phyloP scores from a whole-genome alignment of 169 alveolate species.

The Eimeria praecox region DNA sequence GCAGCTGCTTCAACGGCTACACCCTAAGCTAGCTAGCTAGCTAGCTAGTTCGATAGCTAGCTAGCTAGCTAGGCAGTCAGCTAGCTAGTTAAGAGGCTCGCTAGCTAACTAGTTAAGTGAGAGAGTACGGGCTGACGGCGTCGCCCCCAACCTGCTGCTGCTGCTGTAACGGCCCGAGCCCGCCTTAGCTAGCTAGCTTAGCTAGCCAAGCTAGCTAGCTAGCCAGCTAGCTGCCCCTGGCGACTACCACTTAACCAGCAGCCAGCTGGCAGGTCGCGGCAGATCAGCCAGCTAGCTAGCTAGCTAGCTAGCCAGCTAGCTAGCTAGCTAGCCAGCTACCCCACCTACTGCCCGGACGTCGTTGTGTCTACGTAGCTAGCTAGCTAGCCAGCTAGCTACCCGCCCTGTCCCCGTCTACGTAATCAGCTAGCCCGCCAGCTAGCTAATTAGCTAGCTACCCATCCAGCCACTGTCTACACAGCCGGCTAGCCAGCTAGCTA shows the following conservation, averaged over 20 bases:
- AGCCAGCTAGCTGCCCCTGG: neutral
- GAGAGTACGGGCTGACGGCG: no score
- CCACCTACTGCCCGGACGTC: no score
- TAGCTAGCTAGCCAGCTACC: neutral
- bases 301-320: neutral
- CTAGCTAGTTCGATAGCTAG: neutral
- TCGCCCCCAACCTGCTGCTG: no score
- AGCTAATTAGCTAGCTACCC: neutral
- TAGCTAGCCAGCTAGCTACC: neutral
- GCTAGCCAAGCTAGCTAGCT: neutral
- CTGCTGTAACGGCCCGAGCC: no score
- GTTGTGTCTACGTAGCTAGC: no score
- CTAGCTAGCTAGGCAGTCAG: neutral
- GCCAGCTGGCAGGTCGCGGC: no score
- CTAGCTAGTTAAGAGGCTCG: no score
- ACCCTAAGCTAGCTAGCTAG: no score
- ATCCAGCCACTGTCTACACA: neutral
- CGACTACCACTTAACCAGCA: no score
- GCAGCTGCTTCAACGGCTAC: no score
- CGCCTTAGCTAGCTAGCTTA: neutral
- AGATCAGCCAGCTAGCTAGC: neutral
- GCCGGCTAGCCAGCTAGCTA: neutral
- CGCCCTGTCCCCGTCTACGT: no score
- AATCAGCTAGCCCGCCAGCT: neutral
- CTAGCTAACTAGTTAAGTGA: no score